phyloP scores from a whole-genome alignment of 345 rosid genomes.

The Linum tenue region DNA sequence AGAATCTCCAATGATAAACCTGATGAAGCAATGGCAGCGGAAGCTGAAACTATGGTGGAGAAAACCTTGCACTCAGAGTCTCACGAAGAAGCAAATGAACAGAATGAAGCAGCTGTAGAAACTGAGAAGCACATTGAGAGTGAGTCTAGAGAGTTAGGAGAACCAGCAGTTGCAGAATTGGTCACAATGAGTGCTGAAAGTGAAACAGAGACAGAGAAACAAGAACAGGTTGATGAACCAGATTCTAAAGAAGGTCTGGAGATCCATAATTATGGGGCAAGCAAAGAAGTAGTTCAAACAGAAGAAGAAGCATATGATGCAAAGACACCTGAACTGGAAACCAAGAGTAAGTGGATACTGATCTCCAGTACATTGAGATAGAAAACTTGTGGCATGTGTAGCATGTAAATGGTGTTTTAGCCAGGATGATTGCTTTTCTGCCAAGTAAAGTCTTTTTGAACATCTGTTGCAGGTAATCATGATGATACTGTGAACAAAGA shows the following conservation, averaged over 20 bases:
- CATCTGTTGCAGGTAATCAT: constrained; percentile 10
- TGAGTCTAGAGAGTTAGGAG: constrained; percentile 7
- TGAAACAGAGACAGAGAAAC: constrained; percentile 8
- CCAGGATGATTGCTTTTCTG: background rate
- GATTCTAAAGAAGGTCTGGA: constrained; percentile 8
- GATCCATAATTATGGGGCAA: background rate
- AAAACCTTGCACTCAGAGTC: background rate
- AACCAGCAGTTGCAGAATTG: constrained; percentile 1
- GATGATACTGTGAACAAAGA: constrained; percentile 7
- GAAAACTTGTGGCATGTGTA: background rate
- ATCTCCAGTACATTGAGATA: too few relatives aligned
- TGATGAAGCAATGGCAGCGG: constrained; percentile 6
- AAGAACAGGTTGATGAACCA: background rate
- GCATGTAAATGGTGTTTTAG: too few relatives aligned
- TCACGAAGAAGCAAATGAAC: constrained; percentile 11
- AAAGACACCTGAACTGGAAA: constrained; percentile 2
- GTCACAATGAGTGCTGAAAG: constrained; percentile 3
- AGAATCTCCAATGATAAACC: background rate
- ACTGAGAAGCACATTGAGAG: constrained; percentile 11
- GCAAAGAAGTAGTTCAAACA: constrained; percentile 1
- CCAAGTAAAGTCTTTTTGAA: background rate
- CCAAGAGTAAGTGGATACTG: constrained; percentile 14
- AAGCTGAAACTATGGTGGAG: constrained; percentile 11
- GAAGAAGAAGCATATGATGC: constrained; percentile 8
- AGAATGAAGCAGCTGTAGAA: background rate